A percentile compares a stretch with the other conserved stretches of the same genome.
Evolutionary conservation across 345 rosid genomes (phyloP).

Genomic region (Ceriops decandra): DNA sequence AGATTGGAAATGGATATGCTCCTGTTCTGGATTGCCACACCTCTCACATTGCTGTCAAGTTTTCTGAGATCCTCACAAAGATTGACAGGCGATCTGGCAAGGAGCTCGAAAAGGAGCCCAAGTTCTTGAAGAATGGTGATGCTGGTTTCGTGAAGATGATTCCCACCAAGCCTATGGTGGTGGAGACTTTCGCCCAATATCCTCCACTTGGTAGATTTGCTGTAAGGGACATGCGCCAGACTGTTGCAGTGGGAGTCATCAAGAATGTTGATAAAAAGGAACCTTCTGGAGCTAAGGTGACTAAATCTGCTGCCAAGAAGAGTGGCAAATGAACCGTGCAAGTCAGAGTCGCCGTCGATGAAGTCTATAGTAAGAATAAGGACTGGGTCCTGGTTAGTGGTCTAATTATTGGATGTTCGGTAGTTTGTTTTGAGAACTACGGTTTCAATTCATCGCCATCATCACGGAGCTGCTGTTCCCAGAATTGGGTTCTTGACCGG

Average conservation of each 20-base stretch:
- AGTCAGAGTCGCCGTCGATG: neutral
- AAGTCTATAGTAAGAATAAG: neutral
- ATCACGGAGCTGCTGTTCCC: constrained; percentile 5
- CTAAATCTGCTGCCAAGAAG: constrained; percentile 25
- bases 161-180: constrained; percentile 23
- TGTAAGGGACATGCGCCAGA: constrained; percentile 26
- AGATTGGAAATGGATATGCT: constrained; percentile 54
- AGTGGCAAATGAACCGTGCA: constrained; percentile 16
- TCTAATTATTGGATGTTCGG: neutral
- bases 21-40: constrained; percentile 59
- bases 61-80: constrained; percentile 60
- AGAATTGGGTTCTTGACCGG: constrained; percentile 24
- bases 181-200: constrained; percentile 19
- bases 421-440: neutral
- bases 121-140: constrained; percentile 65
- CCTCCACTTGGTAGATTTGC: constrained; percentile 26
- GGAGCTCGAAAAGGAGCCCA: constrained; percentile 68
- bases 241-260: constrained; percentile 24
- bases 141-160: constrained; percentile 24
- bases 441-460: constrained; percentile 1
- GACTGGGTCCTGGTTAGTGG: neutral
- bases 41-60: constrained; percentile 57
- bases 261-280: constrained; percentile 25
- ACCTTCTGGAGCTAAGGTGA: constrained; percentile 21
- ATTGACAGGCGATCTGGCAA: constrained; percentile 73